Evolutionary conservation across 2,329 filamentous ascomycete genomes (phyloP).

Genomic region (Aureobasidium pullulans): DNA sequence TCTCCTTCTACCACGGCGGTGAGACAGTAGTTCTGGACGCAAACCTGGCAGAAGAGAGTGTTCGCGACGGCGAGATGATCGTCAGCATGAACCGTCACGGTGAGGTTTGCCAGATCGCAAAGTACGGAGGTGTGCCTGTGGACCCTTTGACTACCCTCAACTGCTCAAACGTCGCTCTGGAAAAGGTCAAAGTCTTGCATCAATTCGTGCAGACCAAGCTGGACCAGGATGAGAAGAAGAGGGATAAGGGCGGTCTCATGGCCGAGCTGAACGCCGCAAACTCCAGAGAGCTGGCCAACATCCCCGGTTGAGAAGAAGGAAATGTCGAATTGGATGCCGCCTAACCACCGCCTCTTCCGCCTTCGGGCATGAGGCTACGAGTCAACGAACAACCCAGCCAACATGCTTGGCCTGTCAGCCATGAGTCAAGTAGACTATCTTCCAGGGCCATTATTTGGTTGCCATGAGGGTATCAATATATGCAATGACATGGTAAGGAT

Average conservation of each 20-base stretch:
- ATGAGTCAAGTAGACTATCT: neutral
- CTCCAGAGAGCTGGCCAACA: constrained; percentile 46
- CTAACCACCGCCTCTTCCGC: neutral
- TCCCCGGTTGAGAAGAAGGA: constrained; percentile 13
- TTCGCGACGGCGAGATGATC: constrained; percentile 64
- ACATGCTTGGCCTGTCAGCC: neutral
- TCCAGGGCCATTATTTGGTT: neutral
- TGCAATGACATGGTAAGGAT: neutral
- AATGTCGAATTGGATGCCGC: neutral
- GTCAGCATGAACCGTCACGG: constrained; percentile 84
- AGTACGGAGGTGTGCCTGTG: constrained; percentile 75
- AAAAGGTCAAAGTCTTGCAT: constrained; percentile 74
- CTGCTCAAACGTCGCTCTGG: constrained; percentile 66
- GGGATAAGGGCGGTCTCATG: constrained; percentile 70
- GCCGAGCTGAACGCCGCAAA: constrained; percentile 81
- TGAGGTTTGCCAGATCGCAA: constrained; percentile 85
- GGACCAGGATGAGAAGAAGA: constrained; percentile 68
- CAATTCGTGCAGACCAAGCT: constrained; percentile 65
- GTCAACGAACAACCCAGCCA: neutral
- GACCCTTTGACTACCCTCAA: constrained; percentile 72
- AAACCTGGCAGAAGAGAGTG: constrained; percentile 66
- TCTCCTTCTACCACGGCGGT: constrained; percentile 68
- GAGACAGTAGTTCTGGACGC: constrained; percentile 67
- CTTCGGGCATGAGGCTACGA: neutral
- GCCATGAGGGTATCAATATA: neutral